Evolutionary conservation across 2,329 filamentous ascomycete genomes (phyloP).

Genomic region (Curvularia lunata): DNA sequence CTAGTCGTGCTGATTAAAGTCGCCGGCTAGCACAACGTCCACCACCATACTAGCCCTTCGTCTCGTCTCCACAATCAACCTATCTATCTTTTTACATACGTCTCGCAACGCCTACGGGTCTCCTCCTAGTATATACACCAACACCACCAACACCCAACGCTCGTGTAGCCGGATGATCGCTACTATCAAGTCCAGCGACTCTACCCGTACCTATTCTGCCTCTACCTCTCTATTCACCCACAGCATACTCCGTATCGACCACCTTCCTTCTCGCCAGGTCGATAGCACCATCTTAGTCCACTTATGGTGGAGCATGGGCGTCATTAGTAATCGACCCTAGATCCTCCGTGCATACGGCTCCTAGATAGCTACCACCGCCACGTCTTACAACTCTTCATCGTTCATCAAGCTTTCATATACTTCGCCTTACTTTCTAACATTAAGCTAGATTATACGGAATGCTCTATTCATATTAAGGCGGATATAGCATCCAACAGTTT

Average conservation of each 20-base stretch:
- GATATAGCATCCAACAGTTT: too few relatives aligned
- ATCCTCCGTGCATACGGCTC: slow-evolving; percentile 15
- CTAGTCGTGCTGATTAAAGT: slow-evolving; percentile 22
- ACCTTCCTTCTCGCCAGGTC: too few relatives aligned
- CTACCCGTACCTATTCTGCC: too few relatives aligned
- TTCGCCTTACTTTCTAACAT: slow-evolving; percentile 14
- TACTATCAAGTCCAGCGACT: slow-evolving; percentile 13
- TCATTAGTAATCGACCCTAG: slow-evolving; percentile 13
- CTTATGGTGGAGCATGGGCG: slow-evolving; percentile 12
- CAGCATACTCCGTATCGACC: too few relatives aligned
- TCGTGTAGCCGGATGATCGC: slow-evolving; percentile 12
- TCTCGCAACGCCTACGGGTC: slow-evolving; percentile 11
- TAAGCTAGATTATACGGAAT: too few relatives aligned
- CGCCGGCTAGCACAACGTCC: slow-evolving; percentile 19
- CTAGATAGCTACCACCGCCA: slow-evolving; percentile 10
- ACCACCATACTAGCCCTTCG: slow-evolving; percentile 10
- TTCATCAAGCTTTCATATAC: slow-evolving; percentile 15
- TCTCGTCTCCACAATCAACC: slow-evolving; percentile 6
- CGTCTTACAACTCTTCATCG: slow-evolving; percentile 15
- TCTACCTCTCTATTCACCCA: too few relatives aligned
- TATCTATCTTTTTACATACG: slow-evolving; percentile 2
- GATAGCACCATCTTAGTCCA: too few relatives aligned
- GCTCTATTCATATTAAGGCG: too few relatives aligned
- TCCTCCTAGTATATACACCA: slow-evolving; percentile 15
- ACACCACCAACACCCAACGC: slow-evolving; percentile 11